Evolutionary conservation across 2,329 filamentous ascomycete genomes (phyloP).

Genomic region (Nothopassalora personata): DNA sequence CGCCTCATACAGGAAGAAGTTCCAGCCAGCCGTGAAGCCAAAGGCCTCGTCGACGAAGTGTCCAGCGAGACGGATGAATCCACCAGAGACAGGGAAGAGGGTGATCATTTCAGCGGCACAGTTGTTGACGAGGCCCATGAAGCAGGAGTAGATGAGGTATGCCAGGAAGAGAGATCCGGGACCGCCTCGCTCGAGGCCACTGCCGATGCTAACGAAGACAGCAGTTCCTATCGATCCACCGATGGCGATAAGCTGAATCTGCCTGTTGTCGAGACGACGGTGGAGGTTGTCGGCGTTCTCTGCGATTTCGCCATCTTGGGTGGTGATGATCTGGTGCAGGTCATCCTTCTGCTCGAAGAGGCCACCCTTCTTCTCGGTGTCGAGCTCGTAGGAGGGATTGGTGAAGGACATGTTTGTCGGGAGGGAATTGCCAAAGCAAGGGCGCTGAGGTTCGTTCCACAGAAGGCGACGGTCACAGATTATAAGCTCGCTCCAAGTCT

Average conservation of each 20-base stretch:
- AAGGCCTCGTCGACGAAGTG: slow-evolving; percentile 60
- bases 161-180: slow-evolving; percentile 54
- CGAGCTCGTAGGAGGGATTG: neutral
- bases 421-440: neutral
- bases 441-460: neutral
- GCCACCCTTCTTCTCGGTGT: slow-evolving; percentile 1
- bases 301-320: slow-evolving; percentile 23
- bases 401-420: neutral
- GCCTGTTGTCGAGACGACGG: slow-evolving; percentile 48
- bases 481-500: neutral
- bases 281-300: slow-evolving; percentile 38
- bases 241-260: slow-evolving; percentile 33
- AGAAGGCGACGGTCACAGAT: neutral
- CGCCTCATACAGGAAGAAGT: slow-evolving; percentile 31
- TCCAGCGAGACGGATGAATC: slow-evolving; percentile 59
- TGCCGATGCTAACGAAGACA: slow-evolving; percentile 48
- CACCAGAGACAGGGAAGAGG: slow-evolving; percentile 58
- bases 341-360: slow-evolving; percentile 1
- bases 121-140: slow-evolving; percentile 61
- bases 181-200: slow-evolving; percentile 48
- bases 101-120: slow-evolving; percentile 60
- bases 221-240: slow-evolving; percentile 33
- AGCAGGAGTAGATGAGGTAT: slow-evolving; percentile 51
- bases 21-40: slow-evolving; percentile 47
- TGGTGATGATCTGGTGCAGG: slow-evolving; percentile 15